Percentiles rank a stretch among this genome's conserved stretches.
phyloP scores from a whole-genome alignment of 2,329 filamentous ascomycete species.

The Neofusicoccum kwambonambiense region DNA sequence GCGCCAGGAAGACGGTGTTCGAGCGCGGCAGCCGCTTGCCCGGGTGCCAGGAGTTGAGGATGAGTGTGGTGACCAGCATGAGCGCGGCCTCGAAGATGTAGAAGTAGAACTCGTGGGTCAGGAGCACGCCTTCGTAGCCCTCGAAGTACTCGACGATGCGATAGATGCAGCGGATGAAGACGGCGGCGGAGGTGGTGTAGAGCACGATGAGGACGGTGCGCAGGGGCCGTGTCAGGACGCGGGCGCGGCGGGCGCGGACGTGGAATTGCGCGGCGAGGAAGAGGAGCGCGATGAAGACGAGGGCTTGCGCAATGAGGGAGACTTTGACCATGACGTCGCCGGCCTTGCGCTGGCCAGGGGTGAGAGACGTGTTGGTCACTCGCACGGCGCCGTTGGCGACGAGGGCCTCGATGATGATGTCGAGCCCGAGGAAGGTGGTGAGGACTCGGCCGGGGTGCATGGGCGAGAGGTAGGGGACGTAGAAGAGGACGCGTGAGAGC shows the following conservation, averaged over 20 bases:
- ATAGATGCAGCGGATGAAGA: slow-evolving; percentile 51
- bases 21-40: slow-evolving; percentile 50
- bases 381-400: slow-evolving; percentile 53
- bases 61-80: slow-evolving; percentile 51
- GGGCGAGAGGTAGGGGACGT: slow-evolving; percentile 59
- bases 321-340: slow-evolving; percentile 51
- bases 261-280: slow-evolving; percentile 49
- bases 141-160: slow-evolving; percentile 52
- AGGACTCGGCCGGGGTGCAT: slow-evolving; percentile 59
- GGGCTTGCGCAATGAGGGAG: slow-evolving; percentile 52
- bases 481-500: slow-evolving; percentile 60
- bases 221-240: slow-evolving; percentile 46
- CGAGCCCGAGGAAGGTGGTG: slow-evolving; percentile 57
- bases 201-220: slow-evolving; percentile 46
- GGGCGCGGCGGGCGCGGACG: slow-evolving; percentile 38
- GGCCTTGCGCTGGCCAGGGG: slow-evolving; percentile 36
- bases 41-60: slow-evolving; percentile 55
- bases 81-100: slow-evolving; percentile 55
- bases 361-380: slow-evolving; percentile 41
- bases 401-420: slow-evolving; percentile 51
- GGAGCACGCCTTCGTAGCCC: slow-evolving; percentile 37
- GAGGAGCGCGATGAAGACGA: slow-evolving; percentile 51
- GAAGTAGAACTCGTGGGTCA: slow-evolving; percentile 52
- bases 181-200: slow-evolving; percentile 49
- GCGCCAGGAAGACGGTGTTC: slow-evolving; percentile 51